Conservation (phyloP, 1,284 basidiomycete genomes). For the Bondarzewia mesenterica region DNA sequence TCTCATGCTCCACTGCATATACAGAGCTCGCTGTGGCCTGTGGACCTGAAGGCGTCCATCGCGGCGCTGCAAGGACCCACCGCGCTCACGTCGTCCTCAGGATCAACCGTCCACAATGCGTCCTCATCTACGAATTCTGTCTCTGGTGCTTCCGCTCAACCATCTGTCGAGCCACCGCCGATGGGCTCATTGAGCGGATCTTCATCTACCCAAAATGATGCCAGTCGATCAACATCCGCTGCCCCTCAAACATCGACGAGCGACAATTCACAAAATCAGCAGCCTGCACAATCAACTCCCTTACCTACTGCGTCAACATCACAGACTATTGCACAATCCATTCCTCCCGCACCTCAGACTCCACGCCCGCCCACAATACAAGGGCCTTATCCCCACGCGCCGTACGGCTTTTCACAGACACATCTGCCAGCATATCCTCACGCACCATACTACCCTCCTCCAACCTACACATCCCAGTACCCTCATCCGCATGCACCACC, state of each 20-base stretch:
- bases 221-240: constrained; percentile 1
- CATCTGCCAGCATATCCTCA: constrained; percentile 48
- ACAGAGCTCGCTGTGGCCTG: constrained; percentile 58
- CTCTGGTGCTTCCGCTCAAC: background rate
- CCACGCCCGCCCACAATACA: constrained; percentile 9
- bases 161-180: constrained; percentile 1
- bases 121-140: background rate
- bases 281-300: constrained; percentile 1
- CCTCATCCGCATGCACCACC: constrained; percentile 2
- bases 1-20: constrained; percentile 52
- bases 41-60: constrained; percentile 56
- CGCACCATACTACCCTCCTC: constrained; percentile 44
- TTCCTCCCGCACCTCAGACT: constrained; percentile 3
- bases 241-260: background rate
- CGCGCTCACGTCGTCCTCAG: background rate
- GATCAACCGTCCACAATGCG: background rate
- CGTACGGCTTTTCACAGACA: constrained; percentile 15
- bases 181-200: constrained; percentile 5
- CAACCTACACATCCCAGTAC: constrained; percentile 16
- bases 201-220: background rate
- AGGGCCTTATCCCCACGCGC: constrained; percentile 21
- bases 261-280: background rate
- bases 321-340: background rate
- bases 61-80: constrained; percentile 34
- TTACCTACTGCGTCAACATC: constrained; percentile 8